A percentile compares a stretch with the other conserved stretches of the same genome.
Evolutionary conservation across 805 yeast genomes (phyloP).

Genomic region (Tetrapisispora arboricola): DNA sequence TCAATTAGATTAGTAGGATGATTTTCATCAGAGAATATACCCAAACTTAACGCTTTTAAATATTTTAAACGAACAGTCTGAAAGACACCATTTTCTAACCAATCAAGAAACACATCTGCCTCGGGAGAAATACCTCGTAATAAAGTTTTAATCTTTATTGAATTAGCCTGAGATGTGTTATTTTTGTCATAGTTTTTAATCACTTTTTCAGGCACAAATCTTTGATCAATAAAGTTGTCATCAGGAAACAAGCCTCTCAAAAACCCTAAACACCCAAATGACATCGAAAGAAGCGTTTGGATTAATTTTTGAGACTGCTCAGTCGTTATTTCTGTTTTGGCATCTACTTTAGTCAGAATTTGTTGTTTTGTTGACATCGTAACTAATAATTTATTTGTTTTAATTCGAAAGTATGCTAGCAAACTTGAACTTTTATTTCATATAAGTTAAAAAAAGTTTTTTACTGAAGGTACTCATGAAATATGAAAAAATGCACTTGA

Average conservation of each 20-base stretch:
- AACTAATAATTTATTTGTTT: no score
- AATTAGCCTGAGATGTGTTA: conserved; percentile 16
- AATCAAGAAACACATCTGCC: conserved; percentile 40
- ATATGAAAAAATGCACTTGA: no score
- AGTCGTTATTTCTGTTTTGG: conserved; percentile 21
- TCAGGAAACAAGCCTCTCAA: conserved; percentile 50
- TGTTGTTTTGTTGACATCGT: conserved; percentile 21
- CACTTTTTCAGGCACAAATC: conserved; percentile 32
- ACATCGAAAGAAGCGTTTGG: conserved; percentile 40
- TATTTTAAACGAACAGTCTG: conserved; percentile 36
- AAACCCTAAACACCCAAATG: conserved; percentile 48
- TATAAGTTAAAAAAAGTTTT: no score
- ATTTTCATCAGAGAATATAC: conserved; percentile 34
- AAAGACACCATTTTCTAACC: conserved; percentile 44
- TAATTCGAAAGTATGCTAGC: no score
- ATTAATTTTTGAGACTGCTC: conserved; percentile 39
- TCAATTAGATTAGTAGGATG: conserved; percentile 38
- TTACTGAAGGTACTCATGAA: no score
- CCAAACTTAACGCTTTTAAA: conserved; percentile 37
- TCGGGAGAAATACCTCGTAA: conserved; percentile 36
- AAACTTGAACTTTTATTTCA: no score
- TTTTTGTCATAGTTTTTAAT: conserved; percentile 22
- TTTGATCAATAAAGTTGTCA: conserved; percentile 40
- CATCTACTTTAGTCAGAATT: conserved; percentile 7
- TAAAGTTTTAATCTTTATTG: conserved; percentile 40